Conservation (phyloP, 306 rosid species). For the Vicia sativa region DNA sequence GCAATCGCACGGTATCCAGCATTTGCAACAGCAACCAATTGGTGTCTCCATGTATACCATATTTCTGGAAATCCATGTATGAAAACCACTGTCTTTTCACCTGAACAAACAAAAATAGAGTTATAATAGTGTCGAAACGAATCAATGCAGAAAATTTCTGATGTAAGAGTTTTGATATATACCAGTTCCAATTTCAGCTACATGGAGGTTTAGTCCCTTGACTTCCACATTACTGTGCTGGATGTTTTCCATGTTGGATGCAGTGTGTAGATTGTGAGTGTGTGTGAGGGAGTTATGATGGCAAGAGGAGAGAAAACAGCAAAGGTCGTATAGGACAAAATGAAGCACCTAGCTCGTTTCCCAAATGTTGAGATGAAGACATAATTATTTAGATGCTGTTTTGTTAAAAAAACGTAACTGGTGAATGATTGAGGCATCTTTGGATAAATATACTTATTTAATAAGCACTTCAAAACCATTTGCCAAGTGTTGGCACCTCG, state of each 20-base stretch:
- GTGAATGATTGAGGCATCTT: background rate
- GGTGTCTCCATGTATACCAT: conserved; percentile 85
- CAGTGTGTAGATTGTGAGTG: background rate
- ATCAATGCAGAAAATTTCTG: background rate
- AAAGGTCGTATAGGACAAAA: conserved; percentile 3
- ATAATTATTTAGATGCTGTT: conserved; percentile 7
- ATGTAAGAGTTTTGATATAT: background rate
- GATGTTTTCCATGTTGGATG: conserved; percentile 58
- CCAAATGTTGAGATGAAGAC: background rate
- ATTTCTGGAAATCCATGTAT: conserved; percentile 83
- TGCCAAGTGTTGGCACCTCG: too few species aligned
- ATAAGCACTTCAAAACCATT: too few species aligned
- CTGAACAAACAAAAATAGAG: conserved; percentile 34
- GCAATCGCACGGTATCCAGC: conserved; percentile 72
- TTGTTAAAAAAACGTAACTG: background rate
- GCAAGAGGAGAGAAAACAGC: background rate
- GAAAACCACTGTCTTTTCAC: conserved; percentile 67
- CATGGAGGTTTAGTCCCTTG: conserved; percentile 68
- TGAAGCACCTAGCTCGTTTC: conserved; percentile 2
- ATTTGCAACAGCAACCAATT: conserved; percentile 67
- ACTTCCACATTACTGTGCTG: conserved; percentile 60
- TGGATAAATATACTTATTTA: too few species aligned
- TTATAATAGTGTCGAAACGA: background rate
- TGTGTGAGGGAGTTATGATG: background rate
- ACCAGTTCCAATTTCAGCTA: conserved; percentile 66